These are phyloP conservation scores for Chalara sp. DNA, from an alignment of 2,329 filamentous ascomycete genomes.

Conservation along the genomic window DNA sequence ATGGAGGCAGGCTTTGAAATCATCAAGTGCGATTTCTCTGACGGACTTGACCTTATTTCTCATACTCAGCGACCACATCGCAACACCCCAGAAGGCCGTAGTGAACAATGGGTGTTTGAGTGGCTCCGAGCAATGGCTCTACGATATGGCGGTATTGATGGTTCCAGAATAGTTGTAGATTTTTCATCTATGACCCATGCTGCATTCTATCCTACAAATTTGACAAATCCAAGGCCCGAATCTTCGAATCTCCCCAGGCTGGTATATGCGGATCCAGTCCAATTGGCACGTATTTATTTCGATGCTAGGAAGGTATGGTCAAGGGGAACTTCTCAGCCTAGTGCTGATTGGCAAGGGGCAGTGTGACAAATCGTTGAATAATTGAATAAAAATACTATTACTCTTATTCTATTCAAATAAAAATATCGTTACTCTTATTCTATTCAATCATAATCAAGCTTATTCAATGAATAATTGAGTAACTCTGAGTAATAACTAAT, in stretches of 20 bases:
- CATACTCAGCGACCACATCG: background rate
- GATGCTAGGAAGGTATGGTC: conserved; percentile 39
- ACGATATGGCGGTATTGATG: conserved; percentile 35
- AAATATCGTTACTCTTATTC: too few species aligned
- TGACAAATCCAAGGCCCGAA: conserved; percentile 4
- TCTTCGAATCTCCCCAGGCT: conserved; percentile 7
- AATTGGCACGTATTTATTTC: conserved; percentile 30
- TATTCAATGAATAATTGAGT: too few species aligned
- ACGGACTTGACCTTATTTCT: conserved; percentile 8
- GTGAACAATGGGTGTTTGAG: background rate
- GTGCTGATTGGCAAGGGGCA: conserved; percentile 4
- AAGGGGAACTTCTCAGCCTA: conserved; percentile 16
- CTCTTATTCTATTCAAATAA: too few species aligned
- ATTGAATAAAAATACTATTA: too few species aligned
- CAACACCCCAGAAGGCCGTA: background rate
- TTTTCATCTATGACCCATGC: conserved; percentile 12
- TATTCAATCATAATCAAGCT: too few species aligned
- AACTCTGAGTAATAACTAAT: too few species aligned
- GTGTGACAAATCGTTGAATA: too few species aligned
- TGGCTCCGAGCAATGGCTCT: background rate
- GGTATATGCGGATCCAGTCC: conserved; percentile 20
- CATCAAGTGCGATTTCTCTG: conserved; percentile 54
- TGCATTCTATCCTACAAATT: conserved; percentile 8
- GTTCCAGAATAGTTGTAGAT: conserved; percentile 14
- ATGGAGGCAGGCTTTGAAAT: conserved; percentile 65